Base-by-base conservation (phyloP, 768 basidiomycete genomes). In the Tylopilus vinaceipallidus region DNA sequence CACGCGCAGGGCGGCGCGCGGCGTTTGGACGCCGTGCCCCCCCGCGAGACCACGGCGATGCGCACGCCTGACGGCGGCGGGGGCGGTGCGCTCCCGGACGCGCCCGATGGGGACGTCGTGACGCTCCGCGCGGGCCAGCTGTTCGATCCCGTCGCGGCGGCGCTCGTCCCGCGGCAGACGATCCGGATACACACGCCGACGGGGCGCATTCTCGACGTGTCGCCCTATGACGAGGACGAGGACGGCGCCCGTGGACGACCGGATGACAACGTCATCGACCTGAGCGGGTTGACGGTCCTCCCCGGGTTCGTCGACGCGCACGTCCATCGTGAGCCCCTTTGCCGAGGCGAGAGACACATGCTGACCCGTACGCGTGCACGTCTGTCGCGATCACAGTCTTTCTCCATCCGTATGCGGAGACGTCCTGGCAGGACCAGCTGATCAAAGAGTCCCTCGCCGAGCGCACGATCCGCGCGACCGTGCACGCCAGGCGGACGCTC, bases 381-480 rank as follows among this genome's bases (percentile, higher is more conserved):
- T 24, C n/a, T n/a, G n/a, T n/a, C n/a, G n/a, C n/a, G n/a, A n/a
- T n/a, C n/a, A 16, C 38, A 39, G 76, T 85, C 26, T 84, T 85
- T 57, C 66, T 84, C 6, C 82, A 83, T 57, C 71, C 80, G 1
- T 86, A 83, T 59, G 58, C 71, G 4, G 83, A 85, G 63, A 75
- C 75, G 4, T 70, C 78, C 7, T 86, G 84, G 83, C 69, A 72
- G 14, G 81, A 84, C 57, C 83, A 85, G 55, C 59, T 83, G 14
- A 80, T 77, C 5, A 77, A 76, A 59, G 83, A 84, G 58, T 75
- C 71, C 24, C 59, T 82, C 6, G 73, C 73, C 3, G 83, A 87
- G 58, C 75, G 83, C 16, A 80, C 80, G 2, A 63, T 87, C 9
- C 74, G 83, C 30, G 83, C 84, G 4, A 78, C 80, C 0, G 73